A percentile compares a stretch with the other conserved stretches of the same genome.
Conservation (phyloP, 768 basidiomycete species). For the Lactifluus hygrophoroides region DNA sequence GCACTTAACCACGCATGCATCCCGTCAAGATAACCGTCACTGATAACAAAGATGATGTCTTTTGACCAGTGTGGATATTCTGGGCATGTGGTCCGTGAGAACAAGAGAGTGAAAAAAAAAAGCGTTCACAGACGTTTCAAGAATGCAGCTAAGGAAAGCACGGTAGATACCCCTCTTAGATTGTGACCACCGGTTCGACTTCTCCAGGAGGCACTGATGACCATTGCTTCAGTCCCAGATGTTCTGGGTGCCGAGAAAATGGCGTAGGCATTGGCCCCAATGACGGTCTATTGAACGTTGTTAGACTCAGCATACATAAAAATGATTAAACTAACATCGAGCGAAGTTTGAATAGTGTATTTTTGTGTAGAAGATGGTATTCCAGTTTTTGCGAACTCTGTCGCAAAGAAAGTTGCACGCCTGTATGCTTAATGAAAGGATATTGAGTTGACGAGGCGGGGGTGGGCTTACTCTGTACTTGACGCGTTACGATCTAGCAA, state of each 20-base stretch:
- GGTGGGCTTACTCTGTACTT: conserved; percentile 55
- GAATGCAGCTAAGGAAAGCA: conserved; percentile 77
- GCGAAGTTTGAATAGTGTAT: conserved; percentile 49
- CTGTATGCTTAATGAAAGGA: conserved; percentile 32
- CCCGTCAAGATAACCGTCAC: conserved; percentile 83
- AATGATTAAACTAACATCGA: conserved; percentile 36
- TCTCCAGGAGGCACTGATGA: conserved; percentile 86
- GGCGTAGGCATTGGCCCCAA: conserved; percentile 78
- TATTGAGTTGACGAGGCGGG: not conserved
- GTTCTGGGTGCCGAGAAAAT: conserved; percentile 75
- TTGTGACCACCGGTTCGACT: conserved; percentile 66
- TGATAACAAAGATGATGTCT: conserved; percentile 83
- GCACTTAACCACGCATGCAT: conserved; percentile 86
- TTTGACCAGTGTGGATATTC: conserved; percentile 92
- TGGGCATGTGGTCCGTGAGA: conserved; percentile 25
- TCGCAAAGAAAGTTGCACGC: conserved; percentile 50
- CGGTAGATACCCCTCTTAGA: conserved; percentile 76
- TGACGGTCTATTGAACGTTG: conserved; percentile 33
- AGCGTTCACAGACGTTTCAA: conserved; percentile 54
- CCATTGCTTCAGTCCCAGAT: conserved; percentile 89
- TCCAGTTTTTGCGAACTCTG: conserved; percentile 69
- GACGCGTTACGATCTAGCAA: conserved; percentile 56
- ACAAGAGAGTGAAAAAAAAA: not conserved
- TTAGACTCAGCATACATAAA: conserved; percentile 1
- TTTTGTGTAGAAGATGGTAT: conserved; percentile 58